Conservation (phyloP, 108 stramenopile species). For the Chaetoceros tenuissimus region DNA sequence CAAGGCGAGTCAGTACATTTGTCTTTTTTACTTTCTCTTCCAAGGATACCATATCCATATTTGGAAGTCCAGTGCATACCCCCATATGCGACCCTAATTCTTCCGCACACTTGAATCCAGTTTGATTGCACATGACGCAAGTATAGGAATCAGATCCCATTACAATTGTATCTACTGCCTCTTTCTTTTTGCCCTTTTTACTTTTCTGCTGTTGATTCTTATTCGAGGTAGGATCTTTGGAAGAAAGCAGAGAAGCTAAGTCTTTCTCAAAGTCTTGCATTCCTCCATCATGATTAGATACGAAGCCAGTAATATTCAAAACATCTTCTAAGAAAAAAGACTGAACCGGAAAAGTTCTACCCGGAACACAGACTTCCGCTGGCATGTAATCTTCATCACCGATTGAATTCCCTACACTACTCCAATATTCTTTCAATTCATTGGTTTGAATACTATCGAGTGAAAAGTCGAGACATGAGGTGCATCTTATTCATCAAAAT, state of each 20-base stretch:
- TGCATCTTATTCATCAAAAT: too few relatives aligned
- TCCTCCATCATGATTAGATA: slow-evolving; percentile 25
- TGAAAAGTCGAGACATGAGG: too few relatives aligned
- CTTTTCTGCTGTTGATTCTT: background rate
- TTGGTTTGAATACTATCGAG: slow-evolving; percentile 46
- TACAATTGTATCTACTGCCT: background rate
- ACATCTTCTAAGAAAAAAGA: slow-evolving; percentile 72
- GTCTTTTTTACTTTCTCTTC: slow-evolving; percentile 17
- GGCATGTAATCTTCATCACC: slow-evolving; percentile 25
- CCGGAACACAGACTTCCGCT: slow-evolving; percentile 68
- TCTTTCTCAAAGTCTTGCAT: slow-evolving; percentile 37
- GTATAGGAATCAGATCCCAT: slow-evolving; percentile 14
- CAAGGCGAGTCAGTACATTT: slow-evolving; percentile 1
- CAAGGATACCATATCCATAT: slow-evolving; percentile 22
- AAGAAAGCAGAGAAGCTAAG: slow-evolving; percentile 23
- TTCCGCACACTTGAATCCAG: slow-evolving; percentile 34
- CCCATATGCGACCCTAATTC: slow-evolving; percentile 57
- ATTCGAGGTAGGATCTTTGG: background rate
- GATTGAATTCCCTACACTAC: slow-evolving; percentile 11
- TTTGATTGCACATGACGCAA: slow-evolving; percentile 48
- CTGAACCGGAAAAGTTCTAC: slow-evolving; percentile 74
- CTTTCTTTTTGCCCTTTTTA: background rate
- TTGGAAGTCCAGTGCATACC: slow-evolving; percentile 35
- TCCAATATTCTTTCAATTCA: slow-evolving; percentile 54
- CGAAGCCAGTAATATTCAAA: slow-evolving; percentile 49